Evolutionary conservation across 1,284 basidiomycete genomes (phyloP), one percentile per base, ranked within the genome.

Genomic region (Apiotrichum siamense): DNA sequence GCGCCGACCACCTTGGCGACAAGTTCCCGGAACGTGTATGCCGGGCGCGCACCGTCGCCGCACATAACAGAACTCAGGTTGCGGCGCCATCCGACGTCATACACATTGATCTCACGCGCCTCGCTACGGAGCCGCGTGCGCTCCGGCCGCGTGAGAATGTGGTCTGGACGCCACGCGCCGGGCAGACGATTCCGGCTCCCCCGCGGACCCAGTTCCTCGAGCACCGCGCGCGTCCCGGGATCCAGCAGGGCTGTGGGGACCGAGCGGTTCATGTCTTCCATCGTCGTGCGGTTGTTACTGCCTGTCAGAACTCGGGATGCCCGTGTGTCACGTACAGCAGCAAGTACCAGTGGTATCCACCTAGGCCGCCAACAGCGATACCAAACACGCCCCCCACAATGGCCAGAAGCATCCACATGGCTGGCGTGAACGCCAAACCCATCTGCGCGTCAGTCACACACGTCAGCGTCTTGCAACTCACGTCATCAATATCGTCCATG

Each of bases 261-360:
- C 3, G 86, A 86, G 4, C 55, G 49, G 0, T 86, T 82, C 33
- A 91, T 79, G 55, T 83, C 79, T 67, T 93, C 89, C 26, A 91
- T 63, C 0, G 88, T 92, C 4, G 88, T 90, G 69, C 88, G 85
- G 68, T 92, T 92, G 39, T 85, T 87, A 25, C 87, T 90, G 61
- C 18, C 13, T n/a, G 39, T 55, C 43, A 55, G 49, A 15, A 15
- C 24, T 5, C 1, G 1, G n/a, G 11, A 24, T 11, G 31, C n/a
- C n/a, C n/a, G 44, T 49, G 49, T 17, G 47, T 26, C 47, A 52
- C 86, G 63, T 61, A 88, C 87, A 80, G 18, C 9, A 52, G 79
- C 39, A 93, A 81, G 65, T 87, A 91, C 53, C 86, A 69, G 69
- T 93, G 88, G 64, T 88, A 93, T 36, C 76, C 66, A 15, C 83